Percentiles rank a stretch among this genome's conserved stretches.
phyloP scores from a whole-genome alignment of 257 asterid species.

The Fraxinus quadrangulata region DNA sequence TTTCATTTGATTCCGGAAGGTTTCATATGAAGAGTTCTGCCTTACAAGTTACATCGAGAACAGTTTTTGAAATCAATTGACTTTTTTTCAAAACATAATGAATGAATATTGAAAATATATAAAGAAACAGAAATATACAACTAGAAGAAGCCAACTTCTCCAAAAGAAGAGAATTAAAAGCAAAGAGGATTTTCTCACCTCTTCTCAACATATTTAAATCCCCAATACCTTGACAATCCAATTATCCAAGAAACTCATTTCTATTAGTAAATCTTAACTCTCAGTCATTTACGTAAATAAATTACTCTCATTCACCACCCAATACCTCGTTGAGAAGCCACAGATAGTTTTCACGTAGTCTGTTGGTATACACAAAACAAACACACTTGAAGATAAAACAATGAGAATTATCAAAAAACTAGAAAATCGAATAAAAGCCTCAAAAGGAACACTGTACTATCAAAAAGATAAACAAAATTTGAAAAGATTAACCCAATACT shows the following conservation, averaged over 20 bases:
- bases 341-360: background rate
- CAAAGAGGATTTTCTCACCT: background rate
- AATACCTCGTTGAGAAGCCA: background rate
- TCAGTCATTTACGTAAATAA: background rate
- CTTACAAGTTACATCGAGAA: background rate
- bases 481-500: background rate
- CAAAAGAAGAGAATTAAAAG: background rate
- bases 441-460: background rate
- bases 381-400: background rate
- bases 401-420: background rate
- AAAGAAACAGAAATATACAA: background rate
- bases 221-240: background rate
- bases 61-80: background rate
- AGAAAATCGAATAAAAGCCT: background rate
- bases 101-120: background rate
- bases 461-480: background rate
- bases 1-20: background rate
- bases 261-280: background rate
- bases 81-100: background rate
- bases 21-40: background rate
- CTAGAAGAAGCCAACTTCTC: background rate
- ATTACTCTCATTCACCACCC: constrained; percentile 1
- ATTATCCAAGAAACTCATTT: background rate
- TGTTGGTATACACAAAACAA: background rate
- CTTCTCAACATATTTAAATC: background rate